Evolutionary conservation across 371 early-diverging fungal genomes (phyloP), one percentile per base, ranked within the genome.

Genomic region (Smittium mucronatum): DNA sequence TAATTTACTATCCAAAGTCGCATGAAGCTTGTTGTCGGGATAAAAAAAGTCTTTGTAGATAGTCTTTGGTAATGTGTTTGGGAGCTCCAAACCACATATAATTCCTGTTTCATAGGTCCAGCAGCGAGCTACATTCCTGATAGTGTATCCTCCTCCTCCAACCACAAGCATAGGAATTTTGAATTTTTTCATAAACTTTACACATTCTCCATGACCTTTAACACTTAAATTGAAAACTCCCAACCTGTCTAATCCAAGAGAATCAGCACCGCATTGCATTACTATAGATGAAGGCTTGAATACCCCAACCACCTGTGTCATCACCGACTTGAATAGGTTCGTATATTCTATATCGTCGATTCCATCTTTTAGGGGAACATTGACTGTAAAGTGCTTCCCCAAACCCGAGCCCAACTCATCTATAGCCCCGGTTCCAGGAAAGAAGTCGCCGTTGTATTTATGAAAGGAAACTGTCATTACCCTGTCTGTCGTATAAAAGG

Each of bases 21-120:
- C 93, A 73, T 93, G 91, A 58, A 94, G 81, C 70, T 86, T 85
- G 69, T 89, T 91, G 75, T 94, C 93, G 0, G 95, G 95, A 5
- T 82, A 86, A 75, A 92, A 95, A 70, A 88, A 92, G 25, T 87
- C 86, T 64, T 82, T 81, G 72, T 88, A 91, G 11, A 72, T 71
- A 64, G 88, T 88, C 58, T 84, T 81, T 0, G 95, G 91, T 28
- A 92, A 75, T 35, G 86, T 84, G 64, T 87, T 81, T n/a, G 84
- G 85, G 1, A 94, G 75, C n/a, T 87, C 84, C 17, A 86, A 82
- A 69, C 91, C 89, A 36, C 88, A 86, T 21, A 92, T 76, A 36
- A 95, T 85, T 0, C 89, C 87, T 16, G 97, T 95, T 77, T 96
- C 98, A 78, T 97, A 93, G 36, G 95, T 85, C 98, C 97, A 97